Evolutionary conservation across 768 basidiomycete species (phyloP).

Genomic region (Mycena kentingensis): DNA sequence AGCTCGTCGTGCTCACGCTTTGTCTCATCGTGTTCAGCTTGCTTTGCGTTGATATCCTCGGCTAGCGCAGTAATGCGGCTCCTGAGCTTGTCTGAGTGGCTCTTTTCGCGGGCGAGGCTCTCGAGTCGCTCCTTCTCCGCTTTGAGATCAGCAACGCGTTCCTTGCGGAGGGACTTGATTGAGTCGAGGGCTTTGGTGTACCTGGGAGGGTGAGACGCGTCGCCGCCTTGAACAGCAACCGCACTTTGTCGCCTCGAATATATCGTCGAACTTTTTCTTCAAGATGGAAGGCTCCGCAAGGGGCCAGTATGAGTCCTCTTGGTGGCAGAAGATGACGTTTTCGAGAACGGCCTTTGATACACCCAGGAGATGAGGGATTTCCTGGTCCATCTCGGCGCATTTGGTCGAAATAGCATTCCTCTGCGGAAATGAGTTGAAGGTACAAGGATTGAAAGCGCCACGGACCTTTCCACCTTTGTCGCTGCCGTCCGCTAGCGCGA

Average conservation of each 20-base stretch:
- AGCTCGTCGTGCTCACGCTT: conserved; percentile 65
- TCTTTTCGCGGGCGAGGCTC: conserved; percentile 77
- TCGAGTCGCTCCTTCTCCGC: conserved; percentile 87
- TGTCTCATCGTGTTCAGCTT: conserved; percentile 71
- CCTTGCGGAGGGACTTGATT: conserved; percentile 89
- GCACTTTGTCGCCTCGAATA: conserved; percentile 96
- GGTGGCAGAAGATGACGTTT: conserved; percentile 99
- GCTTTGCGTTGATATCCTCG: conserved; percentile 63
- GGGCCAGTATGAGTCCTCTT: conserved; percentile 99
- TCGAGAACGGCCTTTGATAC: conserved; percentile 98
- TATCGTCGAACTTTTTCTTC: conserved; percentile 99
- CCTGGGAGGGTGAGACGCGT: conserved; percentile 40
- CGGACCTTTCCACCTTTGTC: conserved; percentile 79
- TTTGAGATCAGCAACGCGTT: conserved; percentile 87
- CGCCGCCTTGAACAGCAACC: no score
- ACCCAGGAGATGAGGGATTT: conserved; percentile 90
- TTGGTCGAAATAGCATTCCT: conserved; percentile 92
- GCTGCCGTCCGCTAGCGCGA: conserved; percentile 70
- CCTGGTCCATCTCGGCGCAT: conserved; percentile 94
- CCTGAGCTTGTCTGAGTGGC: conserved; percentile 82
- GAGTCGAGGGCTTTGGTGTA: conserved; percentile 96
- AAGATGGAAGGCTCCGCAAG: conserved; percentile 85
- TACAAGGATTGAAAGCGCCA: neutral
- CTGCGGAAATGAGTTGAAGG: conserved; percentile 39
- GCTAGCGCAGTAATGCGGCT: conserved; percentile 63